A percentile compares a stretch with the other conserved stretches of the same genome.
Conservation (phyloP, 2,329 filamentous ascomycete species). For the Talaromyces sp. region DNA sequence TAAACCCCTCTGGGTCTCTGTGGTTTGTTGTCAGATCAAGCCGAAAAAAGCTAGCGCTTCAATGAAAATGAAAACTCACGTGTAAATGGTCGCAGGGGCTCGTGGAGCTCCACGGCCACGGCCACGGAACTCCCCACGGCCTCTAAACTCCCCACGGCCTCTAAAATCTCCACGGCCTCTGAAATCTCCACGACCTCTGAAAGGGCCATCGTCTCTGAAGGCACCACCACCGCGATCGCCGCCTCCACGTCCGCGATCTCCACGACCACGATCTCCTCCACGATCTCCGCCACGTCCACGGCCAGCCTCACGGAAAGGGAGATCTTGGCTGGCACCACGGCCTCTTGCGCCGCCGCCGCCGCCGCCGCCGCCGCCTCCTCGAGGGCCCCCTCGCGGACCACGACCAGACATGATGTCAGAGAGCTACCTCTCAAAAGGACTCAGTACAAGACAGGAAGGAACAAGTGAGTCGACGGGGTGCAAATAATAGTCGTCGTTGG, state of each 20-base stretch:
- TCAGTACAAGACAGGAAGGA: background rate
- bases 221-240: slow-evolving; percentile 17
- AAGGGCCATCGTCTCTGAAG: slow-evolving; percentile 9
- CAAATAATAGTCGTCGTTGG: background rate
- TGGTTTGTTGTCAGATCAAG: background rate
- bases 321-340: background rate
- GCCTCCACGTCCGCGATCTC: background rate
- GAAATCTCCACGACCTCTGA: slow-evolving; percentile 23
- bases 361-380: slow-evolving; percentile 1
- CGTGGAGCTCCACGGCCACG: slow-evolving; percentile 17
- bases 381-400: background rate
- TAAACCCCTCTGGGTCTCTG: background rate
- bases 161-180: slow-evolving; percentile 17
- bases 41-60: background rate
- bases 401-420: background rate
- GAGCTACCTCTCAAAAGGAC: background rate
- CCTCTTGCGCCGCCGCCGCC: background rate
- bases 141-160: slow-evolving; percentile 20
- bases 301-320: background rate
- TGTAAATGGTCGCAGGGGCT: slow-evolving; percentile 1
- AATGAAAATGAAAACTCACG: slow-evolving; percentile 3
- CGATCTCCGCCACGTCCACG: slow-evolving; percentile 10
- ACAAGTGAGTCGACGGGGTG: background rate
- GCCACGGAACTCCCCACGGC: slow-evolving; percentile 23
- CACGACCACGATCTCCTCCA: slow-evolving; percentile 21